Evolutionary conservation across 495 filamentous ascomycete genomes (phyloP), one percentile per base, ranked within the genome.

Genomic region (Lasiosphaeriaceae sp.): DNA sequence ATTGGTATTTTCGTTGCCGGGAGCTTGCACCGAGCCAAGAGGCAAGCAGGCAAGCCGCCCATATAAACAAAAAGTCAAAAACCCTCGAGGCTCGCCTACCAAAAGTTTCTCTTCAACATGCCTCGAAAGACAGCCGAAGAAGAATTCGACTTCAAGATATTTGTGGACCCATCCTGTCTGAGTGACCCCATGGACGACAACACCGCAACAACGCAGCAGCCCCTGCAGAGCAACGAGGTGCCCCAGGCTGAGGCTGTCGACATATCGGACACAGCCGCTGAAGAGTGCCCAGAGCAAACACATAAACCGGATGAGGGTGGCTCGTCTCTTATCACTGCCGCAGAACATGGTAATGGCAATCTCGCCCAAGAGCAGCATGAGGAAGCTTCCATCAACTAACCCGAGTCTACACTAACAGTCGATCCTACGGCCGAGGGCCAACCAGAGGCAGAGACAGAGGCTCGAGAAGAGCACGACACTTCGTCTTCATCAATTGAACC

Each of bases 121-220:
- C 56, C 63, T 22, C 58, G 59, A 34, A 66, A 64, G 43, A 26
- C 37, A 11, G 29, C 62, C 47, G 60, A 64, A 20, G 52, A 64
- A 2, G 65, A 71, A 35, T 54, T 61, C 55, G 68, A 76, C 39
- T 77, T 77, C 45, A 61, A 74, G 11, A 77, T 75, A 52, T 71
- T 72, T 68, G 69, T 76, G 53, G 72, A 78, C 60, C 54, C 62
- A 6, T 76, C 71, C 29, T 76, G 72, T 51, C 57, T 72, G 46
- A 71, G 59, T 54, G 66, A 66, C 5, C 66, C 68, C 22, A 71
- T 71, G 55, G 59, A 72, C 50, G 63, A 71, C 37, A 64, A 67
- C 22, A 61, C 41, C 14, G 49, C 21, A 23, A 43, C 23, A 19
- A 44, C 34, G 1, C 53, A 44, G n/a, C 20, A 43, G n/a, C 47